Percentiles rank a stretch among this genome's conserved stretches.
Conservation (phyloP, 2,329 filamentous ascomycete genomes). For the Ophiosphaerella korrae region DNA sequence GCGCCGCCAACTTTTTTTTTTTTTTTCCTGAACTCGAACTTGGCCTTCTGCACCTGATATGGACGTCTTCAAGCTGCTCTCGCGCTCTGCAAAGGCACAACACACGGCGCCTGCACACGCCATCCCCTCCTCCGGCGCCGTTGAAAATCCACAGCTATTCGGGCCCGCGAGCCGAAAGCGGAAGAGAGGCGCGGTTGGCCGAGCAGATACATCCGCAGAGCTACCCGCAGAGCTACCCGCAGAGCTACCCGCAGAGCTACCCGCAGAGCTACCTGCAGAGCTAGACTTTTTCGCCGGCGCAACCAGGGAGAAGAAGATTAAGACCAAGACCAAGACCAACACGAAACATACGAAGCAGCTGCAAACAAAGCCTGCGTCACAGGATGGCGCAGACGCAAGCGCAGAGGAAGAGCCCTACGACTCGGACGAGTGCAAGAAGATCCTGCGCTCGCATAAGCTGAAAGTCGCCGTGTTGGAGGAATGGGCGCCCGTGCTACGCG, state of each 20-base stretch:
- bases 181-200: slow-evolving; percentile 42
- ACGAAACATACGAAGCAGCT: not conserved
- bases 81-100: slow-evolving; percentile 67
- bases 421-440: slow-evolving; percentile 72
- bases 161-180: slow-evolving; percentile 50
- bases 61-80: slow-evolving; percentile 76
- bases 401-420: slow-evolving; percentile 52
- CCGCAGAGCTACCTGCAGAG: slow-evolving; percentile 34
- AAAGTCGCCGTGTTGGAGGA: slow-evolving; percentile 77
- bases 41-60: slow-evolving; percentile 50
- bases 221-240: slow-evolving; percentile 44
- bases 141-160: slow-evolving; percentile 72
- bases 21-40: slow-evolving; percentile 1
- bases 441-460: slow-evolving; percentile 79
- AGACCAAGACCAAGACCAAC: not conserved
- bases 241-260: slow-evolving; percentile 37
- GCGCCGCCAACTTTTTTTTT: slow-evolving; percentile 26
- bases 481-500: slow-evolving; percentile 50
- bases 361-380: slow-evolving; percentile 3
- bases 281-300: slow-evolving; percentile 52
- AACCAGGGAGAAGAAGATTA: slow-evolving; percentile 19
- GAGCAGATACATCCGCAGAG: slow-evolving; percentile 3
- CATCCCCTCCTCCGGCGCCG: slow-evolving; percentile 68
- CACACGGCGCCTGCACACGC: slow-evolving; percentile 49
- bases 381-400: slow-evolving; percentile 5